Percentiles rank a stretch among this genome's conserved stretches.
Evolutionary conservation across 805 yeast genomes (phyloP).

Genomic region (Yamadazyma sp.): DNA sequence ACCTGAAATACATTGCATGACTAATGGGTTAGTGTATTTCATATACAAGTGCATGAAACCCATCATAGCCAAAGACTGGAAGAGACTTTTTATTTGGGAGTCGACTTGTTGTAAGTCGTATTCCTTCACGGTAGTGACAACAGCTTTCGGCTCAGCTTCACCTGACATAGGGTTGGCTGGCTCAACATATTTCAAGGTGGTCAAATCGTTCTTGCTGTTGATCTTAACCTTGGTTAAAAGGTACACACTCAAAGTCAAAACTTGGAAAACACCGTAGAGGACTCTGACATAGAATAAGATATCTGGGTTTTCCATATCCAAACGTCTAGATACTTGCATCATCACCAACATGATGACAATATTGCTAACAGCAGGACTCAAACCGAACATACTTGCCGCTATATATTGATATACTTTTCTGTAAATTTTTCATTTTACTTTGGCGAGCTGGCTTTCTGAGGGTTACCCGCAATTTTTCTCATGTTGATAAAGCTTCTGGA

Average conservation of each 20-base stretch:
- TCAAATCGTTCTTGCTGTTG: constrained; percentile 77
- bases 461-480: constrained; percentile 12
- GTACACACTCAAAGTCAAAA: constrained; percentile 64
- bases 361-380: constrained; percentile 90
- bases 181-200: constrained; percentile 87
- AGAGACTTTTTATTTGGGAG: constrained; percentile 74
- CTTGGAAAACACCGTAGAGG: constrained; percentile 66
- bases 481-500: constrained; percentile 7
- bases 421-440: neutral
- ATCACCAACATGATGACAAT: constrained; percentile 87
- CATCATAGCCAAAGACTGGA: constrained; percentile 94
- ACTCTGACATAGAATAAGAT: constrained; percentile 72
- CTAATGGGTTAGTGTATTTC: constrained; percentile 95
- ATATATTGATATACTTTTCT: neutral
- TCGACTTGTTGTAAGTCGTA: constrained; percentile 90
- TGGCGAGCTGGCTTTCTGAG: constrained; percentile 5
- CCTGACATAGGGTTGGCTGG: constrained; percentile 81
- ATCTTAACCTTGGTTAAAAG: constrained; percentile 61
- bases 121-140: constrained; percentile 90
- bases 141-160: constrained; percentile 67
- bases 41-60: constrained; percentile 96
- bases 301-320: constrained; percentile 84
- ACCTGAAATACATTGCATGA: constrained; percentile 91
- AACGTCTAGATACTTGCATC: constrained; percentile 90
- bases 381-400: constrained; percentile 21